phyloP scores from a whole-genome alignment of 208 protist species.

The Trypanosoma rangeli region DNA sequence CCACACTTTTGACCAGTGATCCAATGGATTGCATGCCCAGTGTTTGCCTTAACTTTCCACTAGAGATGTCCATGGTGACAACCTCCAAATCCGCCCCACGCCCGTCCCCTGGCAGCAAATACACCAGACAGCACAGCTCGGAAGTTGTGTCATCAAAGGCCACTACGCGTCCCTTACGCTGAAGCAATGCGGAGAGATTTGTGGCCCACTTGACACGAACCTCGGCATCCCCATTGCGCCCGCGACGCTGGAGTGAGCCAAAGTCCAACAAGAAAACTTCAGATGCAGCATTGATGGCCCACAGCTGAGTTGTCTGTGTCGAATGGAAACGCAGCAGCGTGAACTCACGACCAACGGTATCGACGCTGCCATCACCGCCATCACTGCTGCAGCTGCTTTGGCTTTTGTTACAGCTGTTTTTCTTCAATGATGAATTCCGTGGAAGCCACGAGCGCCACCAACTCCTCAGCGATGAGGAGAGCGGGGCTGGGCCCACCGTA shows the following conservation, averaged over 20 bases:
- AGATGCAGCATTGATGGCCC: constrained; percentile 46
- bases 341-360: constrained; percentile 31
- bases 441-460: constrained; percentile 29
- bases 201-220: constrained; percentile 52
- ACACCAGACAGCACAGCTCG: constrained; percentile 43
- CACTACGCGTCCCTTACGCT: constrained; percentile 39
- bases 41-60: constrained; percentile 56
- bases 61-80: constrained; percentile 47
- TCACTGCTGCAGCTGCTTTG: not conserved
- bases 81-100: constrained; percentile 41
- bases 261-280: constrained; percentile 66
- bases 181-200: constrained; percentile 50
- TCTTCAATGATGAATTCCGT: constrained; percentile 8
- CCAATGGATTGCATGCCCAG: constrained; percentile 57
- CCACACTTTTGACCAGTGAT: constrained; percentile 41
- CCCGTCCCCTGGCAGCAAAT: constrained; percentile 26
- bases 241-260: constrained; percentile 7
- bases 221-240: not conserved
- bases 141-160: constrained; percentile 47
- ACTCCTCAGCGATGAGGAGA: constrained; percentile 20
- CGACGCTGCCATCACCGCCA: not conserved
- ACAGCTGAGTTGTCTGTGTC: constrained; percentile 42
- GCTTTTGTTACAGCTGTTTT: constrained; percentile 10
- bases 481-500: constrained; percentile 15
- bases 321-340: constrained; percentile 51